These are phyloP conservation scores for Ramaria rubella DNA, from an alignment of 768 basidiomycete genomes.

Conservation along the genomic window DNA sequence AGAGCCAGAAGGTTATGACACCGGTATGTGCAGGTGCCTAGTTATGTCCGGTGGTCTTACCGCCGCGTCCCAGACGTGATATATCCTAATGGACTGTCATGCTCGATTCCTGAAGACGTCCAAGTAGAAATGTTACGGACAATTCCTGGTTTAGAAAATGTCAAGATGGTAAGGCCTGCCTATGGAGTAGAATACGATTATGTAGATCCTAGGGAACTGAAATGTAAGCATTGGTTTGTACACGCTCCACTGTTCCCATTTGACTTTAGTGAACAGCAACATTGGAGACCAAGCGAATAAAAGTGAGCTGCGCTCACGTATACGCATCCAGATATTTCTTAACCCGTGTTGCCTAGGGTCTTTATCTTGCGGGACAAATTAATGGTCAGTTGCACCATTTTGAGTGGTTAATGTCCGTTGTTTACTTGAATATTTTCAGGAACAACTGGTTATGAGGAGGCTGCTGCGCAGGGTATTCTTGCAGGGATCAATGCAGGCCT, in stretches of 20 bases:
- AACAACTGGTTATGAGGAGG: conserved; percentile 93
- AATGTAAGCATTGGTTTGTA: conserved; percentile 50
- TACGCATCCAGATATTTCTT: neutral
- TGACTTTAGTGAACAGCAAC: conserved; percentile 3
- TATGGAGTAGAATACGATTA: conserved; percentile 95
- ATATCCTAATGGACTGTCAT: conserved; percentile 87
- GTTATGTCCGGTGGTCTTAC: neutral
- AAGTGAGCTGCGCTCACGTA: neutral
- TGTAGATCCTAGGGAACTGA: conserved; percentile 77
- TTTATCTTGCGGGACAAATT: conserved; percentile 88
- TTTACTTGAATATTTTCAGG: conserved; percentile 31
- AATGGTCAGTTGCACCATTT: conserved; percentile 43
- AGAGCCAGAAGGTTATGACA: conserved; percentile 89
- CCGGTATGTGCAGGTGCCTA: conserved; percentile 40
- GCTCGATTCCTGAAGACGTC: conserved; percentile 79
- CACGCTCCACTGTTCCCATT: neutral
- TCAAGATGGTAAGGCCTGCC: conserved; percentile 74
- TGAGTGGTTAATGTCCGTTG: neutral
- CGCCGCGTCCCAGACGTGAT: conserved; percentile 52
- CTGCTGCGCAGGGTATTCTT: conserved; percentile 82
- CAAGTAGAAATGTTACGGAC: conserved; percentile 82
- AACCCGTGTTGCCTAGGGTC: conserved; percentile 39
- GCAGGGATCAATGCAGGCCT: conserved; percentile 88
- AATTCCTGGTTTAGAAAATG: conserved; percentile 78
- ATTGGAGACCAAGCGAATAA: conserved; percentile 8